Percentiles rank a stretch among this genome's conserved stretches.
These are phyloP conservation scores for Phaeosphaeriaceae sp. DNA, from an alignment of 2,329 filamentous ascomycete genomes.

Conservation along the genomic window DNA sequence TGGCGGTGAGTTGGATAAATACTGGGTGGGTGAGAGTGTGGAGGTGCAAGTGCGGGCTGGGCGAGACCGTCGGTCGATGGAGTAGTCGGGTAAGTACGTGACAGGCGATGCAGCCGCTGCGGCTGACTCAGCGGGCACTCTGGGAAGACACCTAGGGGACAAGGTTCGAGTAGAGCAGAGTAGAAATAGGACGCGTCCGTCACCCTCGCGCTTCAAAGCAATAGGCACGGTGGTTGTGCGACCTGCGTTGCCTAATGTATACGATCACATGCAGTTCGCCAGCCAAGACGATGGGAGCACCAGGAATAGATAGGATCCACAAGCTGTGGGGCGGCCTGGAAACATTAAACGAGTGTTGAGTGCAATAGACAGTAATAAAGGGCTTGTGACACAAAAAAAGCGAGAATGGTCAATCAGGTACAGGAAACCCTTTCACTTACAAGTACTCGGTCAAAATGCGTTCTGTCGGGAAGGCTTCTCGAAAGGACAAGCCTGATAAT, in stretches of 20 bases:
- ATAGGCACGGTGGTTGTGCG: conserved; percentile 37
- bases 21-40: conserved; percentile 7
- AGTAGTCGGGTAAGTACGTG: not conserved
- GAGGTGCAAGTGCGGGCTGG: conserved; percentile 1
- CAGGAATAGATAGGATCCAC: conserved; percentile 6
- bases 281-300: conserved; percentile 26
- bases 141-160: too few relatives aligned
- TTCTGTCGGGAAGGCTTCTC: conserved; percentile 23
- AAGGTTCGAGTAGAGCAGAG: conserved; percentile 7
- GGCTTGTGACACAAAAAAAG: too few relatives aligned
- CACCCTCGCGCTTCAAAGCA: not conserved
- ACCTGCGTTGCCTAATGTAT: conserved; percentile 29
- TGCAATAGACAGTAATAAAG: too few relatives aligned
- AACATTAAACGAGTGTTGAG: not conserved
- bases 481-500: conserved; percentile 22
- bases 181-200: conserved; percentile 12
- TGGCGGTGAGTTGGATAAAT: conserved; percentile 15
- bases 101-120: not conserved
- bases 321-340: conserved; percentile 15
- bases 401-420: too few relatives aligned
- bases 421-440: too few relatives aligned
- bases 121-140: too few relatives aligned
- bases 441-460: too few relatives aligned
- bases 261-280: conserved; percentile 42
- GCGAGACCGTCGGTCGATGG: not conserved